Base-by-base conservation (phyloP, 306 rosid species). In the Glycine tomentella region DNA sequence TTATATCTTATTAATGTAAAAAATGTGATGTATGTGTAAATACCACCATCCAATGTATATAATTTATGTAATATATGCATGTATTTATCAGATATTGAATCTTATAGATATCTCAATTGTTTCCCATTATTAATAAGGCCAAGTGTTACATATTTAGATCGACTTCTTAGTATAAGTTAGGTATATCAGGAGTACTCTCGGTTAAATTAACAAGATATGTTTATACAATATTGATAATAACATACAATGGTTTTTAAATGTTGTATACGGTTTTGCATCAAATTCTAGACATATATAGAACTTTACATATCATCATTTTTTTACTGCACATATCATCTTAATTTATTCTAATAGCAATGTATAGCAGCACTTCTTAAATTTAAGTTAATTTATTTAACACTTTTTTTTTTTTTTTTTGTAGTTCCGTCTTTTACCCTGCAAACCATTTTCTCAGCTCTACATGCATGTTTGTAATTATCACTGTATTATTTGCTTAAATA, bases 401-500 rank as follows among this genome's bases (percentile, higher is more conserved):
- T 11, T 48, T 65, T 12, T 3, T 38, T 48, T 65, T 12, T 3
- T 38, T 65, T 69, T 5, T 45, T 56, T 42, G 61, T 25, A 3
- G 42, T 51, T 67, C 64, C n/a, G 3, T 31, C 58, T 25, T 15
- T 17, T 42, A 48, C 46, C 5, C 51, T 14, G 61, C 42, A 65
- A 81, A 53, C 70, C 57, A 55, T 45, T 65, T 52, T 81, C 11
- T 55, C 12, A 77, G 31, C 15, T 77, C 42, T 25, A 45, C 34
- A 68, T 68, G 77, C 62, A 69, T 62, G 72, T 72, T 65, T 16
- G 48, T 6, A 64, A 31, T 81, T 74, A 20, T 72, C 67, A 73
- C 51, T 3, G 1, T 17, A 63, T 63, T 36, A 64, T 42, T 40
- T 72, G 25, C 74, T 65, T n/a, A 68, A 69, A 76, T 58, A 75